These are phyloP conservation scores for Nematodospora anomalae DNA, from an alignment of 1,139 yeast genomes.

Conservation along the genomic window DNA sequence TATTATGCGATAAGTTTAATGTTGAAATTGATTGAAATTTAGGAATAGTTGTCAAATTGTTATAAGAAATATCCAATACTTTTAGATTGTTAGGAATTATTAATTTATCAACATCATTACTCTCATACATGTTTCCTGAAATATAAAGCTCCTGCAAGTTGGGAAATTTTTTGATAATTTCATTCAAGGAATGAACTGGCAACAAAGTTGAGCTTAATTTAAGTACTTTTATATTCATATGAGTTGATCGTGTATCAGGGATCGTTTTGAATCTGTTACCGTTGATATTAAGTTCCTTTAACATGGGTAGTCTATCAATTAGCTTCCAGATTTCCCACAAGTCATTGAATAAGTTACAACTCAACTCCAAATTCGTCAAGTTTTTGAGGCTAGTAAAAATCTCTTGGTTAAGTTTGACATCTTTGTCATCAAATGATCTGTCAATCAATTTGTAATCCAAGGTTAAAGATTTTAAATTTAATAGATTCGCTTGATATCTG, in stretches of 20 bases:
- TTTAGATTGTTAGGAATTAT: conserved; percentile 17
- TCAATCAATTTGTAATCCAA: conserved; percentile 41
- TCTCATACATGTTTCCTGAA: conserved; percentile 46
- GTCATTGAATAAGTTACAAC: conserved; percentile 55
- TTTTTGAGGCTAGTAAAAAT: conserved; percentile 20
- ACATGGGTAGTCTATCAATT: conserved; percentile 29
- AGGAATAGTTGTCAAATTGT: conserved; percentile 37
- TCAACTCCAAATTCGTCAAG: conserved; percentile 53
- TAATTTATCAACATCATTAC: conserved; percentile 19
- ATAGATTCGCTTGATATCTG: conserved; percentile 46
- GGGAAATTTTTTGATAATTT: conserved; percentile 42
- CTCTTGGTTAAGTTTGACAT: conserved; percentile 4
- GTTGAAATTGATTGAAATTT: conserved; percentile 7
- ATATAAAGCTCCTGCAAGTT: conserved; percentile 41
- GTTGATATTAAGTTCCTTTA: conserved; percentile 53
- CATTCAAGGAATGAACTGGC: conserved; percentile 17
- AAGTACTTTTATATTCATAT: conserved; percentile 23
- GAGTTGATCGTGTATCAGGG: conserved; percentile 23
- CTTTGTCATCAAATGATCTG: conserved; percentile 14
- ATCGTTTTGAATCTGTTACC: conserved; percentile 57
- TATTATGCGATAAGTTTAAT: conserved; percentile 30
- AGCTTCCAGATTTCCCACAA: conserved; percentile 41
- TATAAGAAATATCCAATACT: conserved; percentile 47
- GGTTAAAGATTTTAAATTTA: conserved; percentile 47
- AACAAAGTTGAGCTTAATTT: conserved; percentile 34